phyloP scores from a whole-genome alignment of 1,284 basidiomycete genomes.

The Pseudozyma hubeiensis region DNA sequence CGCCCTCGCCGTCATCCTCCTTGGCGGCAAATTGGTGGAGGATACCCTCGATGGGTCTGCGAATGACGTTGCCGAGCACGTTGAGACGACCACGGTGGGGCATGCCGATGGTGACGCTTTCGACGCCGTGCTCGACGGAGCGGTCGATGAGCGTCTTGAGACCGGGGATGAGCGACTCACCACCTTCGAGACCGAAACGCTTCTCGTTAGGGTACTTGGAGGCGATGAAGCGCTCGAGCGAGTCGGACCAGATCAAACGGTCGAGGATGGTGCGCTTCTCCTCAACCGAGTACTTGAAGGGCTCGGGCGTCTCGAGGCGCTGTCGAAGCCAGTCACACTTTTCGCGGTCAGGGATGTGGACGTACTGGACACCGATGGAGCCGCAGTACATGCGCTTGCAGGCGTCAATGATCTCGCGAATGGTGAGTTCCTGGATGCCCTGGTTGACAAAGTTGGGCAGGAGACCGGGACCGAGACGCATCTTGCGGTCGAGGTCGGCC shows the following conservation, averaged over 20 bases:
- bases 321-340: conserved; percentile 99
- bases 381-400: conserved; percentile 96
- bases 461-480: conserved; percentile 93
- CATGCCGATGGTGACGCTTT: conserved; percentile 98
- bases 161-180: conserved; percentile 95
- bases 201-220: conserved; percentile 99
- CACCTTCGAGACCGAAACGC: conserved; percentile 98
- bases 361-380: conserved; percentile 94
- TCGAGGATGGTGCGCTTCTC: conserved; percentile 99
- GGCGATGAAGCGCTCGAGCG: conserved; percentile 97
- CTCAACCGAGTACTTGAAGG: conserved; percentile 98
- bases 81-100: conserved; percentile 98
- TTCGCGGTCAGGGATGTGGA: conserved; percentile 97
- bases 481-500: conserved; percentile 91
- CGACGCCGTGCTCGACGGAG: conserved; percentile 94
- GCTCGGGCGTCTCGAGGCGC: conserved; percentile 93
- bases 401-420: conserved; percentile 91
- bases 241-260: conserved; percentile 98
- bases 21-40: conserved; percentile 90
- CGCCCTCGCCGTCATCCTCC: conserved; percentile 71
- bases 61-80: conserved; percentile 96
- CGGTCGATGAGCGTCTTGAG: conserved; percentile 99
- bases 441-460: conserved; percentile 88
- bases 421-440: conserved; percentile 86
- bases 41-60: conserved; percentile 98